Conservation (phyloP, 2,329 filamentous ascomycete species). For the Escovopsis sp. region DNA sequence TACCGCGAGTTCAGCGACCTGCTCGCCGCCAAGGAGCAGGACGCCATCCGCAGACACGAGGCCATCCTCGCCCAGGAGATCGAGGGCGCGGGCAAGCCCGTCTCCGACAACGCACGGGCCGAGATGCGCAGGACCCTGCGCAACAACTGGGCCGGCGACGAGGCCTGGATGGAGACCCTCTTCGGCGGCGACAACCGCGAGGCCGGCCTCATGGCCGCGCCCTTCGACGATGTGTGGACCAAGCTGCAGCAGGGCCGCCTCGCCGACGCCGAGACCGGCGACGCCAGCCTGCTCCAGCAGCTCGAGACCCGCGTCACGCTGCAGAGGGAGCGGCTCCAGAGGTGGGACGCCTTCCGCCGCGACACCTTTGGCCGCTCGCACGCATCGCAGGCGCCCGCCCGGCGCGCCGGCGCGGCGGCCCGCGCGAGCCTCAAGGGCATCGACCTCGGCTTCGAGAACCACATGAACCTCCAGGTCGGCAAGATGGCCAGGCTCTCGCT, state of each 20-base stretch:
- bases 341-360: constrained; percentile 56
- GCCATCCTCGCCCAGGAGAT: constrained; percentile 20
- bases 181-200: constrained; percentile 47
- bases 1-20: constrained; percentile 51
- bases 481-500: constrained; percentile 10
- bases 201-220: constrained; percentile 48
- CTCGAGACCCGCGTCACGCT: constrained; percentile 51
- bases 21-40: constrained; percentile 45
- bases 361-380: constrained; percentile 24
- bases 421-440: constrained; percentile 24
- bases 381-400: constrained; percentile 10
- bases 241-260: constrained; percentile 45
- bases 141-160: constrained; percentile 66
- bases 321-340: constrained; percentile 52
- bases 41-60: constrained; percentile 39
- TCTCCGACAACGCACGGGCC: constrained; percentile 26
- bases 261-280: constrained; percentile 37
- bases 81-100: constrained; percentile 12
- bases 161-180: constrained; percentile 57
- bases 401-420: constrained; percentile 6
- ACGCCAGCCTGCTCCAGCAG: constrained; percentile 47
- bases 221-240: constrained; percentile 59
- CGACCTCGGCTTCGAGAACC: constrained; percentile 38
- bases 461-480: constrained; percentile 32
- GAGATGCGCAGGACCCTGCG: constrained; percentile 45